A percentile compares a stretch with the other conserved stretches of the same genome.
Conservation (phyloP, 2,329 filamentous ascomycete species). For the Fusarium kyushuense region DNA sequence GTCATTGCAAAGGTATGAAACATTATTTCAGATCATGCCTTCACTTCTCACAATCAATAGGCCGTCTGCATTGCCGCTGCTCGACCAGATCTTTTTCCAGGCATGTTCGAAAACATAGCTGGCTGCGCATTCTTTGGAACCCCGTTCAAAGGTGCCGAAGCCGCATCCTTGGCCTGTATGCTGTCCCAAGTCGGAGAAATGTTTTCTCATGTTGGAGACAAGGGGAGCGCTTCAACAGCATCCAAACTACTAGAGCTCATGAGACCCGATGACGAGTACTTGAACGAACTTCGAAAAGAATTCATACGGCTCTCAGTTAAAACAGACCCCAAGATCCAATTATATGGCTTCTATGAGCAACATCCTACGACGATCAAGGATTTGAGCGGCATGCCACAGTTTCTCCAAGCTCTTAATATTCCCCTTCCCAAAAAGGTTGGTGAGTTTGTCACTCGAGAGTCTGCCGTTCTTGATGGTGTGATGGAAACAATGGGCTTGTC, state of each 20-base stretch:
- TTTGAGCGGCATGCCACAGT: slow-evolving; percentile 50
- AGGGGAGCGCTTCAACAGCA: slow-evolving; percentile 48
- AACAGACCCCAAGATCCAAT: slow-evolving; percentile 52
- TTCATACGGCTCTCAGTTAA: slow-evolving; percentile 55
- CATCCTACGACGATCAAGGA: slow-evolving; percentile 55
- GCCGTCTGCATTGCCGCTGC: slow-evolving; percentile 51
- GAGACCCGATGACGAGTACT: slow-evolving; percentile 55
- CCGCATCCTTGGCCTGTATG: slow-evolving; percentile 55
- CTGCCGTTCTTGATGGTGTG: slow-evolving; percentile 53
- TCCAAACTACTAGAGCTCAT: slow-evolving; percentile 57
- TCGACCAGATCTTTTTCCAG: slow-evolving; percentile 52
- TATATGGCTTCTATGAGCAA: slow-evolving; percentile 57
- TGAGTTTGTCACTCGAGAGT: slow-evolving; percentile 57
- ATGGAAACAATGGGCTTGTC: slow-evolving; percentile 53
- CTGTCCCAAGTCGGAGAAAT: slow-evolving; percentile 54
- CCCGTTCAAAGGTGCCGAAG: slow-evolving; percentile 55
- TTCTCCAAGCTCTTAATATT: slow-evolving; percentile 41
- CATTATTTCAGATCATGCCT: rapidly evolving
- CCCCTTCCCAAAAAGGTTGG: slow-evolving; percentile 51
- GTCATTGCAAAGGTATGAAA: slow-evolving; percentile 56
- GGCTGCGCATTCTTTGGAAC: slow-evolving; percentile 58
- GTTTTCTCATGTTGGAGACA: slow-evolving; percentile 53
- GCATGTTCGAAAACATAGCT: slow-evolving; percentile 57
- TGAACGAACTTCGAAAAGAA: slow-evolving; percentile 55
- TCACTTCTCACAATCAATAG: slow-evolving; percentile 8